Conservation (phyloP, 208 protist species). For the Acanthamoeba lugdunensis region DNA sequence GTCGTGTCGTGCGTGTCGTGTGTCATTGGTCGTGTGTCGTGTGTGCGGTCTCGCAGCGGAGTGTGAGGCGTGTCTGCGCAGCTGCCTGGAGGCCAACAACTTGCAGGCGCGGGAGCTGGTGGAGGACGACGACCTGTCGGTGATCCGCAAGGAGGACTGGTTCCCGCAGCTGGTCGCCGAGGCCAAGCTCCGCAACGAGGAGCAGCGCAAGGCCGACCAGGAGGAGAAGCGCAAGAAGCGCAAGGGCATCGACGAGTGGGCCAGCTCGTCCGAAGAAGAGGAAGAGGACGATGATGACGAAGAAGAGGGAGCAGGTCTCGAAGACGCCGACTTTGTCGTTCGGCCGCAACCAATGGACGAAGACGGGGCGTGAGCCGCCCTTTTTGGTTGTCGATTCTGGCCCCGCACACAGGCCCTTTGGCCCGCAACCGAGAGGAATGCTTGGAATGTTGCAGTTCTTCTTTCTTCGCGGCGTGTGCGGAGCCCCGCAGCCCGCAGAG, state of each 20-base stretch:
- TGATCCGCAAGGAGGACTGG: neutral
- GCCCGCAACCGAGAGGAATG: too few relatives aligned
- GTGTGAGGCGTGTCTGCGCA: constrained; percentile 28
- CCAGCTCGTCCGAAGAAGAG: neutral
- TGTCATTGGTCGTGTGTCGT: neutral
- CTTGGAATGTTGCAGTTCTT: too few relatives aligned
- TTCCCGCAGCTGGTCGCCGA: neutral
- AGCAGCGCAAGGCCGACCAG: neutral
- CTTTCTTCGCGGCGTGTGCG: too few relatives aligned
- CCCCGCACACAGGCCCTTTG: too few relatives aligned
- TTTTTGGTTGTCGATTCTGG: too few relatives aligned
- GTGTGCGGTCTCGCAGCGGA: neutral
- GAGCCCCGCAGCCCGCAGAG: too few relatives aligned
- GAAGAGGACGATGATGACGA: neutral
- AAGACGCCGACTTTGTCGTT: neutral
- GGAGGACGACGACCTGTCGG: constrained; percentile 26
- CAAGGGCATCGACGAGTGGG: neutral
- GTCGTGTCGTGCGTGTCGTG: too few relatives aligned
- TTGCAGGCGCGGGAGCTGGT: neutral
- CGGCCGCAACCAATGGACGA: too few relatives aligned
- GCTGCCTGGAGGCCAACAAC: constrained; percentile 37
- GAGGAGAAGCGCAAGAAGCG: constrained; percentile 32
- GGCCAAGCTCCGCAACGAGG: neutral
- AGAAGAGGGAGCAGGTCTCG: neutral
- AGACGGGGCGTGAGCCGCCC: too few relatives aligned